Evolutionary conservation across 139 green algal genomes (phyloP), one percentile per base, ranked within the genome.

Genomic region (Chlamydomonas schloesseri): DNA sequence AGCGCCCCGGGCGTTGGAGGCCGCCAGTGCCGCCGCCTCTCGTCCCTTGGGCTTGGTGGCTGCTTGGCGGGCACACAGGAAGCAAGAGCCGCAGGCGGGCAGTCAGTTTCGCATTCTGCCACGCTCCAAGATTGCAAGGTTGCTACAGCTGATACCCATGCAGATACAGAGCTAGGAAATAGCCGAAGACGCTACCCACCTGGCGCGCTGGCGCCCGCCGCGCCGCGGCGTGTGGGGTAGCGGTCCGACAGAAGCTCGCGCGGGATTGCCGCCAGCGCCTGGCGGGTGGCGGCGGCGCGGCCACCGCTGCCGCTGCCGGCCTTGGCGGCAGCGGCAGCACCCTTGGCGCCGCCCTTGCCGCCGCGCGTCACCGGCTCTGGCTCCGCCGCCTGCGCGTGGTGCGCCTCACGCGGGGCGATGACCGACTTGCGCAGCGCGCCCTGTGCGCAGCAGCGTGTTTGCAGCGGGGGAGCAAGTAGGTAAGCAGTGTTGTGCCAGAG

Each of bases 381-480:
- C 24, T 57, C 65, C 65, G 36, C n/a, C n/a, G 23, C 20, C 5
- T 20, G 9, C 23, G 69, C 34, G 50, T 76, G 67, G 31, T 76
- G 80, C 50, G 42, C 33, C 68, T 70, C 67, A 2, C 78, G 29
- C 31, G 47, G 46, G 4, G 65, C 65, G 31, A 46, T 24, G 24
- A 86, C 47, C 42, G 64, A 57, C 65, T 86, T 86, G 67, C 80
- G 67, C 17, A 86, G 50, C 31, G 80, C 80, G 14, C 80, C 68
- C 68, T 50, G 42, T 50, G 42, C n/a, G n/a, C n/a, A n/a, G n/a
- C n/a, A n/a, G n/a, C n/a, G n/a, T n/a, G n/a, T n/a, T n/a, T n/a
- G n/a, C n/a, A n/a, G n/a, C n/a, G n/a, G n/a, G n/a, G n/a, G n/a
- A n/a, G n/a, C n/a, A n/a, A n/a, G n/a, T n/a, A n/a, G n/a, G n/a